These are phyloP conservation scores for Fusarium praegraminearum DNA, from an alignment of 2,329 filamentous ascomycete species.

Conservation along the genomic window DNA sequence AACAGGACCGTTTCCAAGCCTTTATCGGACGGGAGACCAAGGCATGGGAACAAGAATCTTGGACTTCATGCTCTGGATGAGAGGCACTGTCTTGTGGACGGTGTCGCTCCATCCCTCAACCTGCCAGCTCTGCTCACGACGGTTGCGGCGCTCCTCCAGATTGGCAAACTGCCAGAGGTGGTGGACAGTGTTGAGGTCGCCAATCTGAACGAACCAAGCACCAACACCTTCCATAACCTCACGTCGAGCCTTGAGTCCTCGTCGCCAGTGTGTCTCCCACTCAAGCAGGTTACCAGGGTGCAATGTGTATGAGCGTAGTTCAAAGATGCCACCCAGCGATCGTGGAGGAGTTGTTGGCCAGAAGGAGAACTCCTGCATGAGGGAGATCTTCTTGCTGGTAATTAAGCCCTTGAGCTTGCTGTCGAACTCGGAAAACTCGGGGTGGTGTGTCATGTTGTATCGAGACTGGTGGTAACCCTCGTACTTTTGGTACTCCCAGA, in stretches of 20 bases:
- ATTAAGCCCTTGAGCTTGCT: slow-evolving; percentile 87
- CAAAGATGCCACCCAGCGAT: slow-evolving; percentile 90
- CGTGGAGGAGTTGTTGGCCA: slow-evolving; percentile 96
- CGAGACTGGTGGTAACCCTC: slow-evolving; percentile 94
- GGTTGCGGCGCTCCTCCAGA: slow-evolving; percentile 89
- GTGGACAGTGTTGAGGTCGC: slow-evolving; percentile 96
- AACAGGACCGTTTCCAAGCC: neutral
- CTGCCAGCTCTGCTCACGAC: slow-evolving; percentile 94
- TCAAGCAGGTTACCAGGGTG: slow-evolving; percentile 96
- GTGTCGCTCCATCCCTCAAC: slow-evolving; percentile 97
- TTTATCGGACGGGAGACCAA: slow-evolving; percentile 90
- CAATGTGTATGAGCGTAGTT: slow-evolving; percentile 95
- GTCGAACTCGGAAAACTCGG: slow-evolving; percentile 87
- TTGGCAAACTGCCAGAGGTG: slow-evolving; percentile 99
- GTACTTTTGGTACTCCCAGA: slow-evolving; percentile 99
- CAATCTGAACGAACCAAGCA: slow-evolving; percentile 99
- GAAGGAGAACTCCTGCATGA: slow-evolving; percentile 99
- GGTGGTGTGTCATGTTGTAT: slow-evolving; percentile 83
- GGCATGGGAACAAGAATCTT: slow-evolving; percentile 93
- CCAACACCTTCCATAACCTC: slow-evolving; percentile 99
- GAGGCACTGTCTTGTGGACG: slow-evolving; percentile 96
- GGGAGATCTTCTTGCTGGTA: slow-evolving; percentile 82
- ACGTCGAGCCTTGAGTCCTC: slow-evolving; percentile 87
- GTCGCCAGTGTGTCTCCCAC: slow-evolving; percentile 98
- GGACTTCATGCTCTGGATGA: slow-evolving; percentile 97